Evolutionary conservation across 305 asterid genomes (phyloP).

Genomic region (Fraxinus angustifolia): DNA sequence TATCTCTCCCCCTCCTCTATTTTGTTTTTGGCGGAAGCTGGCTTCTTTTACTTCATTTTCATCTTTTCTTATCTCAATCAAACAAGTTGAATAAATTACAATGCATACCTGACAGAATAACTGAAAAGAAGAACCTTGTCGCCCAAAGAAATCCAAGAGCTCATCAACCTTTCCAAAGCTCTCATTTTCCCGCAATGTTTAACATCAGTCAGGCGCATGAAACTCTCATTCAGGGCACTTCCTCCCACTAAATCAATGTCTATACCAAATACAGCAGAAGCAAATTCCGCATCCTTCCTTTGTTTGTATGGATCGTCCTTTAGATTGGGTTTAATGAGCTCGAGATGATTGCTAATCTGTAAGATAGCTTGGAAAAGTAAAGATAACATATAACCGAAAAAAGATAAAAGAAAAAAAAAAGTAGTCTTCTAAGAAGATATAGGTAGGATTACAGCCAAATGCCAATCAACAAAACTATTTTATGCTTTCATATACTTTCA

Average conservation of each 20-base stretch:
- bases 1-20: neutral
- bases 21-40: neutral
- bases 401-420: neutral
- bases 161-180: conserved; percentile 77
- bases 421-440: neutral
- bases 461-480: neutral
- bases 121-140: conserved; percentile 98
- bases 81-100: neutral
- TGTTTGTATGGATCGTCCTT: conserved; percentile 83
- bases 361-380: conserved; percentile 12
- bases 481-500: neutral
- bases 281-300: conserved; percentile 76
- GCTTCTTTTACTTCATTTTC: neutral
- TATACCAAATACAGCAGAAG: conserved; percentile 61
- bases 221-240: conserved; percentile 59
- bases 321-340: conserved; percentile 89
- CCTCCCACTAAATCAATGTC: conserved; percentile 83
- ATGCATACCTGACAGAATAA: conserved; percentile 79
- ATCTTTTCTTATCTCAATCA: neutral
- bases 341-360: conserved; percentile 91
- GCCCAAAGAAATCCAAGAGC: conserved; percentile 68
- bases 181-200: conserved; percentile 95
- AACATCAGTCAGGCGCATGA: conserved; percentile 88
- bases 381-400: conserved; percentile 8
- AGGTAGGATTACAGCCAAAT: neutral